Percentiles rank a stretch among this genome's conserved stretches.
Evolutionary conservation across 306 rosid genomes (phyloP).

Genomic region (Cicer bijugum): DNA sequence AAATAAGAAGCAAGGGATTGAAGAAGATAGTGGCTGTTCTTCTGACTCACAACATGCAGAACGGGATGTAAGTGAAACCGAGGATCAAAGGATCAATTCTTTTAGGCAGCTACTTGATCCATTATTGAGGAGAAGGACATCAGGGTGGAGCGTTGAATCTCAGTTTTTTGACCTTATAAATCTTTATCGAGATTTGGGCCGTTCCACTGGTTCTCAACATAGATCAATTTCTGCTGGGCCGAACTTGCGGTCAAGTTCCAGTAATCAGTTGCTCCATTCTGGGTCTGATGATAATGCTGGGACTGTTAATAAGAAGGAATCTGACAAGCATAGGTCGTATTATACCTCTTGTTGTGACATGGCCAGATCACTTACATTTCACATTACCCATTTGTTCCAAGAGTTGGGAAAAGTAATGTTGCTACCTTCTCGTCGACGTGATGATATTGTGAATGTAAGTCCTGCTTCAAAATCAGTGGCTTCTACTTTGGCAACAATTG

Average conservation of each 20-base stretch:
- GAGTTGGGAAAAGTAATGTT: constrained; percentile 96
- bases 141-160: constrained; percentile 95
- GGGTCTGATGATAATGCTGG: constrained; percentile 72
- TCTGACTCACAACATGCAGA: constrained; percentile 73
- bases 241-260: constrained; percentile 57
- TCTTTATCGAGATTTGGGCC: constrained; percentile 91
- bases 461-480: constrained; percentile 87
- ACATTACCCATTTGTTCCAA: constrained; percentile 92
- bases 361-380: constrained; percentile 93
- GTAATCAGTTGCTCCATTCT: constrained; percentile 60
- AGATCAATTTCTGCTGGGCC: constrained; percentile 63
- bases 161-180: constrained; percentile 93
- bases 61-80: constrained; percentile 64
- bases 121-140: constrained; percentile 78
- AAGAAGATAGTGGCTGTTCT: constrained; percentile 68
- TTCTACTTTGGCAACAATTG: constrained; percentile 78
- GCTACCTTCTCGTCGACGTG: constrained; percentile 95
- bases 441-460: constrained; percentile 82
- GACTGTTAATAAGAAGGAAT: constrained; percentile 61
- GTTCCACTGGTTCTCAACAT: constrained; percentile 70
- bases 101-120: constrained; percentile 97
- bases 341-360: constrained; percentile 88
- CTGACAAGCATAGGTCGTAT: constrained; percentile 74
- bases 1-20: constrained; percentile 71
- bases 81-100: constrained; percentile 90